Base-by-base conservation (phyloP, 441 rosid genomes). In the Corymbia calophylla region DNA sequence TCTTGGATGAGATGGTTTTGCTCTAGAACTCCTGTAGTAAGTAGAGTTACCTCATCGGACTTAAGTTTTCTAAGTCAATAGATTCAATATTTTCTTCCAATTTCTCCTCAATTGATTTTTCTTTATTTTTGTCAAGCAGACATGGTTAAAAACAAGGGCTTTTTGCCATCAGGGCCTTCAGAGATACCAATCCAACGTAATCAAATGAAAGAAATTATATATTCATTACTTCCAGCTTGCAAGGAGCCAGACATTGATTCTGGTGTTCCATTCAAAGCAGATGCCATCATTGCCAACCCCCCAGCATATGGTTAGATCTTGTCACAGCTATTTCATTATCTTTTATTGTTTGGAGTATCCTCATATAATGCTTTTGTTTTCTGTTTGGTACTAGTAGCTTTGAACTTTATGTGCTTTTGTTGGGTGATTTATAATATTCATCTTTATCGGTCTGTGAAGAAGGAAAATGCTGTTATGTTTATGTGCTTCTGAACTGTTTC, bases 131-230 rank as follows among this genome's bases (percentile, higher is more conserved):
- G 60, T 91, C 90, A 90, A 88, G 87, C 98, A 97, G 99, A 98
- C 92, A 97, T 98, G 99, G 99, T 98, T 87, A 97, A 98, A 93
- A 98, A 97, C 92, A 97, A 98, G 93, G 99, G 99, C 31, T 98
- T 98, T 93, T 91, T 97, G 94, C 99, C 99, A 39, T 96, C 99
- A 19, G 98, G 98, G 87, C 99, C 99, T 90, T 98, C 99, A 13
- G 99, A 97, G 94, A 97, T 98, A 90, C 96, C 99, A 27, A 82
- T 94, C 90, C 99, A 97, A 90, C 94, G 99, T 90, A 96, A 93
- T 92, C 99, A 98, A 91, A 93, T 97, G 53, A 98, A 96, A 92
- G 99, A 97, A n/a, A 95, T 98, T 55, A 97, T 98, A 81, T 86
- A 94, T 88, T 97, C 99, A 84, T 94, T 97, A 90, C 96, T 97